Percentiles rank a stretch among this genome's conserved stretches.
Conservation (phyloP, 495 filamentous ascomycete species). For the Annulohypoxylon nitens region DNA sequence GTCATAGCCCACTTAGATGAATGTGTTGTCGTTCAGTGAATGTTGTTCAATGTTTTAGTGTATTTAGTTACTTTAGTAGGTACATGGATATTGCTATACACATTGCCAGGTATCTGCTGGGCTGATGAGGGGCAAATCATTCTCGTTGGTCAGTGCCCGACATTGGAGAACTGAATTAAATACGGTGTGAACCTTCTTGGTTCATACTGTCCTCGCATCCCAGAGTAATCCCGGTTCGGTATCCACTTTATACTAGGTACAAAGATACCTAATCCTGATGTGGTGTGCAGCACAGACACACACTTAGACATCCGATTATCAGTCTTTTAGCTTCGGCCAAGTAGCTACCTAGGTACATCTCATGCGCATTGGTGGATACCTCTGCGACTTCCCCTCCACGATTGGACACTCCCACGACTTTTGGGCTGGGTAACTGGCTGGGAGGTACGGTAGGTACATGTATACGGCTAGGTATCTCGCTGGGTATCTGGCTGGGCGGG, state of each 20-base stretch:
- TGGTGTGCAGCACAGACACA: slow-evolving; percentile 44
- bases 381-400: slow-evolving; percentile 9
- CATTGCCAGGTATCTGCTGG: background rate
- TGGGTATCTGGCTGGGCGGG: slow-evolving; percentile 23
- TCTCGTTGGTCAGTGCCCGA: slow-evolving; percentile 43
- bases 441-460: too few relatives aligned
- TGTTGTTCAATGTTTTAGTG: background rate
- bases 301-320: slow-evolving; percentile 46
- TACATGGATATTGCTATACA: too few relatives aligned
- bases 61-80: too few relatives aligned
- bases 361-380: slow-evolving; percentile 28
- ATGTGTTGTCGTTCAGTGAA: slow-evolving; percentile 11
- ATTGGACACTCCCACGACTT: slow-evolving; percentile 40
- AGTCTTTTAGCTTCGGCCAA: slow-evolving; percentile 41
- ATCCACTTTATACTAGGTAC: slow-evolving; percentile 22
- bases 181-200: slow-evolving; percentile 21
- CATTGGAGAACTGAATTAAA: slow-evolving; percentile 14
- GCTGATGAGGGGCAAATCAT: slow-evolving; percentile 8
- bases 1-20: slow-evolving; percentile 14
- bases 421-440: slow-evolving; percentile 34
- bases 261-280: slow-evolving; percentile 13
- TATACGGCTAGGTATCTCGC: too few relatives aligned
- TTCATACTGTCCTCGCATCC: slow-evolving; percentile 21
- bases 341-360: slow-evolving; percentile 29
- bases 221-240: slow-evolving; percentile 16